phyloP scores from a whole-genome alignment of 805 yeast species.

The Lipomyces sp. region DNA sequence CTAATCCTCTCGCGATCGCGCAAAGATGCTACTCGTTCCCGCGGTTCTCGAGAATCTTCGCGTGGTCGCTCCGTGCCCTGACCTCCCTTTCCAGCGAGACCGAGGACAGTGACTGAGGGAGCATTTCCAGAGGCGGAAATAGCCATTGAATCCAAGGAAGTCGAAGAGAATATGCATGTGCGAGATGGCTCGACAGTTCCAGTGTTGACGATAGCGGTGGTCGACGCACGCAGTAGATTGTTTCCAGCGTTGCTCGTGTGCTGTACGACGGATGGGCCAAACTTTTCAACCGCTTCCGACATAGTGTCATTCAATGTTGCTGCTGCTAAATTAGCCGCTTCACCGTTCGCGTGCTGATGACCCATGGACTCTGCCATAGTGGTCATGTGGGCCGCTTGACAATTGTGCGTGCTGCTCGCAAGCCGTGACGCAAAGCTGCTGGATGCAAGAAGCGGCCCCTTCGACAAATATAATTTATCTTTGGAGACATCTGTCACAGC shows the following conservation, averaged over 20 bases:
- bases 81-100: too few relatives aligned
- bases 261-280: not conserved
- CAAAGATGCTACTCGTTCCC: constrained; percentile 3
- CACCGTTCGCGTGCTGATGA: not conserved
- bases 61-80: not conserved
- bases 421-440: not conserved
- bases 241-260: not conserved
- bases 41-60: not conserved
- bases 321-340: not conserved
- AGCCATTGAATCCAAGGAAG: not conserved
- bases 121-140: constrained; percentile 1
- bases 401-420: not conserved
- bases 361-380: not conserved
- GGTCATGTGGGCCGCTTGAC: not conserved
- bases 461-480: not conserved
- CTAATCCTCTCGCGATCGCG: constrained; percentile 14
- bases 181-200: not conserved
- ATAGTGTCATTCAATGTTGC: not conserved
- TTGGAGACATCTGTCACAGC: not conserved
- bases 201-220: not conserved
- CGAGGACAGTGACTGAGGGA: not conserved
- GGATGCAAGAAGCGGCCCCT: constrained; percentile 3
- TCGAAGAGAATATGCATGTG: not conserved
- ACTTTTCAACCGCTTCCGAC: not conserved
- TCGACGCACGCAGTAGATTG: not conserved